Conservation (phyloP, 768 basidiomycete genomes). For the Leucocoprinus leucothites region DNA sequence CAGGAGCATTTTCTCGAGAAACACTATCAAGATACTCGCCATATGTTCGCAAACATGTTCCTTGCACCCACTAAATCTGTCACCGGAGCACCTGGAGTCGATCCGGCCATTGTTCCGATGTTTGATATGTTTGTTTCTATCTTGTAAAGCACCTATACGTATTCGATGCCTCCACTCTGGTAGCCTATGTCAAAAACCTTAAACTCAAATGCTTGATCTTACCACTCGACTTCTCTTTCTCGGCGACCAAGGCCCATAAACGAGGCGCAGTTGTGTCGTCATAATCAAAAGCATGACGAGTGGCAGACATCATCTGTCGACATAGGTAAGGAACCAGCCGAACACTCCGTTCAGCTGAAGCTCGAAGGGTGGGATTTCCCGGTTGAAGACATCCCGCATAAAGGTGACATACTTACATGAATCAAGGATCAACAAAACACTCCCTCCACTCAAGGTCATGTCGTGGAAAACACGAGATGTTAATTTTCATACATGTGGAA, state of each 20-base stretch:
- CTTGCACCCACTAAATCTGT: background rate
- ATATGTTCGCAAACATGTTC: constrained; percentile 1
- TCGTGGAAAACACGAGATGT: constrained; percentile 12
- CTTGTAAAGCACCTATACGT: background rate
- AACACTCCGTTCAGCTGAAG: background rate
- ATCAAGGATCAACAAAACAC: background rate
- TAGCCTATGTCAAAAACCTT: constrained; percentile 3
- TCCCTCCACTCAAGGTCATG: background rate
- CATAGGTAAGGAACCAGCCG: background rate
- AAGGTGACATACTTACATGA: background rate
- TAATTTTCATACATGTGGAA: constrained; percentile 10
- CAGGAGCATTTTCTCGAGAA: background rate
- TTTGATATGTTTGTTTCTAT: background rate
- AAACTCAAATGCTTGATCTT: constrained; percentile 11
- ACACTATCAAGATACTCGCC: constrained; percentile 6
- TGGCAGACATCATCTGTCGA: background rate
- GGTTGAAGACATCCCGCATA: background rate
- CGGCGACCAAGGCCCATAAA: background rate
- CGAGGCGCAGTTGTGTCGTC: constrained; percentile 1
- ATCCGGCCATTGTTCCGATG: background rate
- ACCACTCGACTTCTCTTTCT: background rate
- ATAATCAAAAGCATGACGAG: background rate
- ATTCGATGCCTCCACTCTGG: background rate
- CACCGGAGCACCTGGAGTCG: background rate
- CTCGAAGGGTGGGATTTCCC: background rate